Evolutionary conservation across 306 rosid species (phyloP), one percentile per base, ranked within the genome.

Genomic region (Cyclanthera cordifolia): DNA sequence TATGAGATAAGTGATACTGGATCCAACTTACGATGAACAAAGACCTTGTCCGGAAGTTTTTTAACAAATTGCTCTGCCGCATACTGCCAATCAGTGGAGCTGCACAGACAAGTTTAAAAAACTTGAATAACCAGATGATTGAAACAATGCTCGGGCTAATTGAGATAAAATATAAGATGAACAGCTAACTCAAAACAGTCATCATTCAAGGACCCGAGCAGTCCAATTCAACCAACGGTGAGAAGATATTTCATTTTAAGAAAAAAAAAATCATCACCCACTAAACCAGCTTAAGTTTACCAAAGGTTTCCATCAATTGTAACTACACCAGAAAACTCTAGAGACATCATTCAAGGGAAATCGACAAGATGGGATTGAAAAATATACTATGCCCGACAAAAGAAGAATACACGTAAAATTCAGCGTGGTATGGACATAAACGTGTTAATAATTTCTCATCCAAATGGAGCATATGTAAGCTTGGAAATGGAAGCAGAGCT

Each of bases 21-120:
- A 49, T 15, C 58, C 69, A 61, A 25, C 95, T 86, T 83, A 94
- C 99, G 85, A 70, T 90, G 97, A 79, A 90, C 97, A 77, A 88
- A 82, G 66, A 90, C 86, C 75, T 88, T 86, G 67, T 88, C 96
- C 0, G 96, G 96, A 52, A 81, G 88, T 73, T 73, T 75, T 78
- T 86, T 79, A 69, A 88, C 97, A 81, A 90, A 94, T 56, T 76
- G 84, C 81, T 88, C 97, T 0, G 97, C 90, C 11, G 87, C 99
- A 77, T 85, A 94, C 79, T 85, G 88, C 99, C 97, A 94, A 80
- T 94, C 99, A 0, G 85, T 70, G 10, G 82, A 64, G 70, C 99
- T 94, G 90, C 87, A 85, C 6, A 19, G 78, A 71, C 71, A 80
- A 69, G 66, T 56, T 68, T 6, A 67, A 63, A 72, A 72, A 3